Percentiles rank a stretch among this genome's conserved stretches.
These are phyloP conservation scores for Fusarium solani-melongenae DNA, from an alignment of 2,329 filamentous ascomycete species.

Conservation along the genomic window DNA sequence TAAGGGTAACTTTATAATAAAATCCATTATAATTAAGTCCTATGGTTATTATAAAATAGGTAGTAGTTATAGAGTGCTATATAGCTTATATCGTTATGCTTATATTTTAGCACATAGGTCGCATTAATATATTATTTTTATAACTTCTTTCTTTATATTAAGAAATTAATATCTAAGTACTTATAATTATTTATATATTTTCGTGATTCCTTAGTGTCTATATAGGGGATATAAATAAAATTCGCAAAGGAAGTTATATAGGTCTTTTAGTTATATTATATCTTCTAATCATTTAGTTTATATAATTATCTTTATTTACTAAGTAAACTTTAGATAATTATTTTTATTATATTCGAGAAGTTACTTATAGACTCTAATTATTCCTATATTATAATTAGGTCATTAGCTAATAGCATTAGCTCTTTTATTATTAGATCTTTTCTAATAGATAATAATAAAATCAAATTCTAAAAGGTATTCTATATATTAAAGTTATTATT, in stretches of 20 bases:
- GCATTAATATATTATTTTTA: neutral
- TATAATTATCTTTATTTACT: neutral
- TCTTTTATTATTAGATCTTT: no score
- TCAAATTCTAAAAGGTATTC: neutral
- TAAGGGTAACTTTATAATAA: neutral
- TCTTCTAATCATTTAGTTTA: neutral
- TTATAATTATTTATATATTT: neutral
- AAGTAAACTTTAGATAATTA: neutral
- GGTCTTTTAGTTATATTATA: neutral
- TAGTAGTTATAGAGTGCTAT: neutral
- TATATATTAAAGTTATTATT: constrained; percentile 6
- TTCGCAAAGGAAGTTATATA: neutral
- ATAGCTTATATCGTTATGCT: neutral
- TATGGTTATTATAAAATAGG: neutral
- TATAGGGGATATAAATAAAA: neutral
- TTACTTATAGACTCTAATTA: no score
- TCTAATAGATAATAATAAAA: no score
- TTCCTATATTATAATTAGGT: no score
- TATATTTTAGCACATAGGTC: neutral
- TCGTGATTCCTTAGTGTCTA: neutral
- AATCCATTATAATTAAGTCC: neutral
- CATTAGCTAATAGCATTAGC: no score
- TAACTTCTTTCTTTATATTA: neutral
- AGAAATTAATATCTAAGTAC: neutral
- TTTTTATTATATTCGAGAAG: neutral